phyloP scores from a whole-genome alignment of 441 rosid species.

The Brassica balearica region DNA sequence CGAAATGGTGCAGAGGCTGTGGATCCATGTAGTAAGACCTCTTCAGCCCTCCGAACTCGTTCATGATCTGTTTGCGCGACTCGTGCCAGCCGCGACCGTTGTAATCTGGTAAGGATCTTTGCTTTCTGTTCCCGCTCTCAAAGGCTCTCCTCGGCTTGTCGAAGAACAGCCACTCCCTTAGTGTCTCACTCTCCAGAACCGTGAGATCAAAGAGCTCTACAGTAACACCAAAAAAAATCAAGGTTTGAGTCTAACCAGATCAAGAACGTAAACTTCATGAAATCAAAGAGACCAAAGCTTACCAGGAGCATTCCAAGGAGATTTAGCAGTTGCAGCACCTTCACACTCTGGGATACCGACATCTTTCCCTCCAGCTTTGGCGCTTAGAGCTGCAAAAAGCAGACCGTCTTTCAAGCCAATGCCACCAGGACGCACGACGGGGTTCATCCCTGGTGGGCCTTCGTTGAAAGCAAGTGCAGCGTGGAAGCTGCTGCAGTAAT shows the following conservation, averaged over 20 bases:
- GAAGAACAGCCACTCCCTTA: conserved; percentile 99
- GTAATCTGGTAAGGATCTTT: conserved; percentile 96
- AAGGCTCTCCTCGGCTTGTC: conserved; percentile 99
- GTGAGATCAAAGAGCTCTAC: conserved; percentile 97
- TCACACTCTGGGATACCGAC: conserved; percentile 98
- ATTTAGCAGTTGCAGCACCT: conserved; percentile 99
- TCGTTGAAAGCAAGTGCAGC: conserved; percentile 84
- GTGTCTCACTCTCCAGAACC: conserved; percentile 86
- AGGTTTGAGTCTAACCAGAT: background rate
- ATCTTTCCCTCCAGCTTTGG: conserved; percentile 88
- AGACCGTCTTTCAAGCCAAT: conserved; percentile 89
- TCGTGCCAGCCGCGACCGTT: conserved; percentile 99
- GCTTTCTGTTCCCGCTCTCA: conserved; percentile 99
- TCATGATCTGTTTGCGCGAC: conserved; percentile 97
- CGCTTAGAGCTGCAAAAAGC: conserved; percentile 87
- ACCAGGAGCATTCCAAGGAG: conserved; percentile 99
- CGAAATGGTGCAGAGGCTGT: conserved; percentile 88
- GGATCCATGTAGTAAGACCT: conserved; percentile 99
- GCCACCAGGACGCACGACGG: conserved; percentile 93
- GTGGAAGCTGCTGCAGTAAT: conserved; percentile 96
- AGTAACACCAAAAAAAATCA: conserved; percentile 35
- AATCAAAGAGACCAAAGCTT: conserved; percentile 23
- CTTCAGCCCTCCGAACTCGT: conserved; percentile 91
- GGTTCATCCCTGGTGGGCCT: conserved; percentile 96
- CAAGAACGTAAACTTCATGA: background rate